A percentile compares a stretch with the other conserved stretches of the same genome.
phyloP scores from a whole-genome alignment of 352 stramenopile genomes.

The Phytophthora capsici region DNA sequence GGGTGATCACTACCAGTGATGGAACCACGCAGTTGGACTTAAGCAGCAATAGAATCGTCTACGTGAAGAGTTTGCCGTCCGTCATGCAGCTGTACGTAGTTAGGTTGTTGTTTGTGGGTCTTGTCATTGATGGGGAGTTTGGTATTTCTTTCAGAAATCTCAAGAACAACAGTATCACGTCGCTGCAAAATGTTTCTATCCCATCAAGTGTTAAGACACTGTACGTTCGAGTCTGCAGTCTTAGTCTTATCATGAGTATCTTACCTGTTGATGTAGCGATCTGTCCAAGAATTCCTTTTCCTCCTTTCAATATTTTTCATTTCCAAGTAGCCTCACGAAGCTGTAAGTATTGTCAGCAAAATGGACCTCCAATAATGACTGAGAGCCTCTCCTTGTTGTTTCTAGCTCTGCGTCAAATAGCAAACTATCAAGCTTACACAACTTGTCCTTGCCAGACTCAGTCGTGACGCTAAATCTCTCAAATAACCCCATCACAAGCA shows the following conservation, averaged over 20 bases:
- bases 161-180: constrained; percentile 40
- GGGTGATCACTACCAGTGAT: constrained; percentile 10
- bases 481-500: constrained; percentile 42
- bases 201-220: constrained; percentile 33
- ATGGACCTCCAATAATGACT: background rate
- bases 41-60: constrained; percentile 30
- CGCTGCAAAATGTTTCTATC: constrained; percentile 33
- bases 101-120: background rate
- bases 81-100: constrained; percentile 35
- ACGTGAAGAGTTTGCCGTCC: constrained; percentile 39
- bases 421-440: constrained; percentile 36
- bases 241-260: too few relatives aligned
- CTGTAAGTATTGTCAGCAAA: constrained; percentile 30
- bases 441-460: constrained; percentile 41
- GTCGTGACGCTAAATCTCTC: constrained; percentile 44
- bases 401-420: constrained; percentile 30
- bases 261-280: constrained; percentile 26
- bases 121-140: background rate
- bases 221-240: constrained; percentile 22
- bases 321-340: constrained; percentile 36
- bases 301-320: constrained; percentile 26
- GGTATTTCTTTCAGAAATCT: constrained; percentile 28
- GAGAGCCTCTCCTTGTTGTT: background rate
- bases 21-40: constrained; percentile 32
- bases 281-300: constrained; percentile 45